Evolutionary conservation across 177 flowering plant genomes (phyloP), one percentile per base, ranked within the genome.

Genomic region (Vitis hybrid): DNA sequence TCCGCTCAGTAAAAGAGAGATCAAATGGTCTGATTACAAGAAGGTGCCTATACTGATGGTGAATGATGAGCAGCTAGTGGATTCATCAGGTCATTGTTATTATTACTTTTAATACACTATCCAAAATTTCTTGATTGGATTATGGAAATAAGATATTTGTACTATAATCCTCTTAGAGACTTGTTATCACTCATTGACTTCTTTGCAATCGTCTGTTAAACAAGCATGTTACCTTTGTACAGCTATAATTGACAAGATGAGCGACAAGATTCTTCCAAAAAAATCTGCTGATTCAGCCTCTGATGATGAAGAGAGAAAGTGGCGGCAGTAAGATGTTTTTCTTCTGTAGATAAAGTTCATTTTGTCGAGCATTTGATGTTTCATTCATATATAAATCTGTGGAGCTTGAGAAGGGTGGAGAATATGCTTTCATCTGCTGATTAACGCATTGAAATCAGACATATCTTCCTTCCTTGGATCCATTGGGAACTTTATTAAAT

Each of bases 21-120:
- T 93, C 78, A 92, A 96, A 70, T 96, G 97, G 97, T 92, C 98
- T 19, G 97, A 92, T 32, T 93, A 96, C 71, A 92, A 93, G 85
- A 96, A 93, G 84, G 99, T 93, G 50, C 98, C 99, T 12, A 92
- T 96, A 56, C 54, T 96, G 80, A 78, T 81, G 67, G 93, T 91
- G 52, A 97, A 96, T 77, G 97, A 97, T 4, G 91, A 92, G 70
- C 86, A 81, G 71, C 72, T 96, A 79, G 91, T 88, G 17, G 91
- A 93, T 71, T 96, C 98, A 51, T 93, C 99, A 86, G 99, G 99
- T 93, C 8, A 5, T 48, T 70, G 51, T 10, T 32, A 9, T 32
- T 30, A 19, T 40, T 5, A 14, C 4, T 49, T 12, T 58, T 2
- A 3, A 21, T 66, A 3, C 61, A 67, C 40, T 55, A 6, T 59